A percentile compares a stretch with the other conserved stretches of the same genome.
Evolutionary conservation across 768 basidiomycete genomes (phyloP).

Genomic region (Boletus rufocinnamomeus): DNA sequence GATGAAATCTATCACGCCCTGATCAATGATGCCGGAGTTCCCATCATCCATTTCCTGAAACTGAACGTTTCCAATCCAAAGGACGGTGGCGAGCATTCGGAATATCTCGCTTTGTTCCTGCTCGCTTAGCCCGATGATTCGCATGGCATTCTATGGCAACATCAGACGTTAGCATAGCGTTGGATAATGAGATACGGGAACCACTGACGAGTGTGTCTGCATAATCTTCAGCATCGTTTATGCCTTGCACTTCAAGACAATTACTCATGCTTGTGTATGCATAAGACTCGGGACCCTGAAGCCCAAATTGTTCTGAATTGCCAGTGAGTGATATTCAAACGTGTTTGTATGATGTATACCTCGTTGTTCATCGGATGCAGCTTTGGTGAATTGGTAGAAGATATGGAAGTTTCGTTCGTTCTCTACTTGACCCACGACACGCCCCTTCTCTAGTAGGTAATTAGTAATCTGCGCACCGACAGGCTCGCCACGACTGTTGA

Average conservation of each 20-base stretch:
- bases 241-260: constrained; percentile 87
- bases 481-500: constrained; percentile 89
- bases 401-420: constrained; percentile 98
- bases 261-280: constrained; percentile 91
- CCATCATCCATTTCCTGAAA: constrained; percentile 89
- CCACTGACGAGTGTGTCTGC: constrained; percentile 78
- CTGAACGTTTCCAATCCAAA: constrained; percentile 97
- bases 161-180: constrained; percentile 1
- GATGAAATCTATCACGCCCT: constrained; percentile 91
- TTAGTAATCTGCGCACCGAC: constrained; percentile 99
- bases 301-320: constrained; percentile 80
- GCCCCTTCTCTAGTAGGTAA: constrained; percentile 95
- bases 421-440: constrained; percentile 95
- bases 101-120: constrained; percentile 92
- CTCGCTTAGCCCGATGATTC: constrained; percentile 80
- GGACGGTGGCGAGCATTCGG: constrained; percentile 84
- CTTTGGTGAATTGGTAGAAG: constrained; percentile 99
- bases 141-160: constrained; percentile 81
- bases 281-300: constrained; percentile 96
- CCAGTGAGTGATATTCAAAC: constrained; percentile 14
- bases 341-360: constrained; percentile 48
- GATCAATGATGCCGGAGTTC: constrained; percentile 78
- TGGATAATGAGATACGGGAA: background rate
- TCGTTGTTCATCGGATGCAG: constrained; percentile 84
- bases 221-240: constrained; percentile 88